Base-by-base conservation (phyloP, 2,329 filamentous ascomycete genomes). In the Aspergillus quadrilineatus region DNA sequence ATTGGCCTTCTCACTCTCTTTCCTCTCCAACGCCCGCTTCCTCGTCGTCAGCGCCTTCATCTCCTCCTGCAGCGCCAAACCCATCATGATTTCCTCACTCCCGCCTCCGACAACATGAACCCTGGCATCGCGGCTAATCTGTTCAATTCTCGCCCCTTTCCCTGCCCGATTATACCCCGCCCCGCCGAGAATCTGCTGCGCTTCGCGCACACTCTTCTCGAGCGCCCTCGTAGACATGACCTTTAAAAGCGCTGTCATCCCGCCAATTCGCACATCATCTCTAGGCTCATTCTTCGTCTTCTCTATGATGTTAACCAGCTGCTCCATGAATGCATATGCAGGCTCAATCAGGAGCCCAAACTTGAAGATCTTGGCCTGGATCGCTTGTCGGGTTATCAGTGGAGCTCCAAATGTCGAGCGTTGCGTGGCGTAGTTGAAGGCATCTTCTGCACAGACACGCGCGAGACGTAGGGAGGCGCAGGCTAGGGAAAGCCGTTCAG, bases 401-500 rank as follows among this genome's bases (percentile, higher is more conserved):
- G 82, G 80, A 42, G 79, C 79, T 17, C 84, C 84, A 63, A 87
- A 87, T 0, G 85, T 86, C 67, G 88, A 84, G 17, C 86, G 79
- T 68, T 85, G 85, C 59, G 87, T 70, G 29, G 82, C 80, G 63
- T 88, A 88, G 57, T 82, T 83, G 66, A 86, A 83, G 0, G 85
- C 85, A 5, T 84, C 75, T 50, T 79, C 73, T 2, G 87, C 76
- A 6, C 84, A 86, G 4, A 88, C 83, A 3, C 82, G 78, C 2
- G 86, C 78, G 60, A 86, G 79, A 4, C 88, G 77, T 1, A 87
- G 85, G 1, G 82, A 81, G 1, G 82, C 80, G 42, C 89, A 84
- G 1, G 85, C 80, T 55, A 91, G 87, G 6, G 79, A 79, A 4
- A 90, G 77, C 0, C 88, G 82, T 69, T 92, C 88, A 67, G 90